Base-by-base conservation (phyloP, 2,329 filamentous ascomycete genomes). In the Aphanoascus verrucosus region DNA sequence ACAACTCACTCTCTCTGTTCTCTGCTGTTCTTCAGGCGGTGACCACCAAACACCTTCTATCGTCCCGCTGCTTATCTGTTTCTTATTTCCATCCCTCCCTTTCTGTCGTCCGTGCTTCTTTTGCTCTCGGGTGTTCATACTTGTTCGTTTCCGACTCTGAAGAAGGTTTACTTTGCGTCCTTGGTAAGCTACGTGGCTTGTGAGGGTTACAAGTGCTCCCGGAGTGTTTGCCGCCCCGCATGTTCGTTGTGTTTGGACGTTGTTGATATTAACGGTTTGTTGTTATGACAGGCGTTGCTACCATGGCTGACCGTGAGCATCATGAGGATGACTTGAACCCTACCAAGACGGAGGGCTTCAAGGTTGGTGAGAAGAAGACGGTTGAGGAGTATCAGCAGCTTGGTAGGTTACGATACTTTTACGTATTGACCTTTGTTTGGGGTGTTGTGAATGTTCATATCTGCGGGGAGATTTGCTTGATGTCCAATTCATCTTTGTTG, bases 301-400 rank as follows among this genome's bases (percentile, higher is more conserved):
- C 63, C 64, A 88, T 88, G 84, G 77, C 83, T 61, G 79, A 82
- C 63, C 47, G n/a, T 12, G 45, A 49, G 14, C 75, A 80, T 66
- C 76, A 84, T 60, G 80, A 87, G 11, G 88, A 95, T 58, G 91
- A 97, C 66, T 82, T 91, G 62, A 77, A 86, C 71, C 85, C 88
- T 59, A 86, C 93, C 76, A 80, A 85, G 75, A 96, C 90, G 61
- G 84, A 90, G 74, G 91, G 91, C 69, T 97, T 96, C 84, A 96
- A 94, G 82, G 86, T 96, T 68, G 90, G 88, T 62, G 88, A 96
- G 81, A 96, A 96, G 84, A 95, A 97, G 81, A 94, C 88, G 63
- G 79, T 98, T 67, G 87, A 91, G 60, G 87, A 96, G 72, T 96
- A 96, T 74, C 80, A 91, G 67, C 79, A 95, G 71, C 85, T 98